Base-by-base conservation (phyloP, 2,329 filamentous ascomycete species). In the Epichloe scottii region DNA sequence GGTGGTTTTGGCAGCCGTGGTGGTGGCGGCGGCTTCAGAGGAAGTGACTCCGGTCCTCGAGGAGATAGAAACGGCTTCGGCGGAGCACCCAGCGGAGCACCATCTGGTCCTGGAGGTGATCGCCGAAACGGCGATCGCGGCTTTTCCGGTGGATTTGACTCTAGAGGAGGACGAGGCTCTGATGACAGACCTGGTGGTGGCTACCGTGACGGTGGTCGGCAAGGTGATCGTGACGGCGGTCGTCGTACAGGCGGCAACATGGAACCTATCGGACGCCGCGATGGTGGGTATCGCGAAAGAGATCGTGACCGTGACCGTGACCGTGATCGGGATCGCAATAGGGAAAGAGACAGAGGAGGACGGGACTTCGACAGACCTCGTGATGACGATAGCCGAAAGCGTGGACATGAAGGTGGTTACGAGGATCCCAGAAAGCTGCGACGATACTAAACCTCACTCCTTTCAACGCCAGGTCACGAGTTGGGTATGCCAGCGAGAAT, bases 331-430 rank as follows among this genome's bases (percentile, higher is more conserved):
- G 76, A 78, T 42, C 56, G 60, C 15, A 61, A 62, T 50, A 62
- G 69, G 54, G 72, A 57, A 51, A 48, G 55, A 46, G 56, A 51
- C 33, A 52, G 56, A 46, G 52, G 52, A 23, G 46, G 49, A 38
- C 55, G 56, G 10, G 56, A 76, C 60, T 73, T 71, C 64, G 79
- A 82, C 63, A 69, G 76, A 57, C 74, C 74, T 51, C 70, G 75
- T 55, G 77, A 80, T 49, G 78, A 81, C 58, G 77, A 79, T 57
- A 74, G 71, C 68, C 68, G 79, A 64, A 78, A 87, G 74, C 80
- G 84, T 64, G 76, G 82, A 49, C 89, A 86, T 68, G 89, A 94
- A 49, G 82, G 83, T 64, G 78, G 80, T 57, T 84, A 90, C 70
- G 89, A 95, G 63, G 90, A 95, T 67, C 78, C 81, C 47, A 69